Base-by-base conservation (phyloP, 2,329 filamentous ascomycete genomes). In the Dothideomycetes sp. region DNA sequence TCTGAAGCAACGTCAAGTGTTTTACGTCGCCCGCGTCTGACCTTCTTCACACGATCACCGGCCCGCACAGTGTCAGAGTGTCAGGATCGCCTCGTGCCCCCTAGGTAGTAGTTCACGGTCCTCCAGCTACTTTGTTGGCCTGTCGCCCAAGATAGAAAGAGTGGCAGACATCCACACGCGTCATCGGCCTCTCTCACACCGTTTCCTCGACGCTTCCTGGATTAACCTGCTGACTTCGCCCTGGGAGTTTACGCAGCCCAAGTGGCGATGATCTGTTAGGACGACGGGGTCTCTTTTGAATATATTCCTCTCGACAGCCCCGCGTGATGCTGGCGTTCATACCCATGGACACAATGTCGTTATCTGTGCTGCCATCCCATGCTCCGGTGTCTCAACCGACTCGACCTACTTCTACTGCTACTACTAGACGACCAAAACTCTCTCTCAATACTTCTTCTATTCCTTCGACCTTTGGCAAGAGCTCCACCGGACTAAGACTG, bases 361-460 rank as follows among this genome's bases (percentile, higher is more conserved):
- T 69, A 48, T 60, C 65, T 55, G 63, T 69, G 23, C 47, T 59
- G 28, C 50, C 56, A 15, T 35, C 39, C 17, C 31, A 33, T 23
- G 12, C 40, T 20, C 40, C 40, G 12, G 15, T 36, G 30, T 31
- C 40, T 25, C 20, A 31, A 10, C 32, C 40, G 4, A 19, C 27
- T 5, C 41, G 33, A 19, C 40, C 36, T 9, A 41, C 38, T 28
- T 44, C 45, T 41, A 45, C 53, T 43, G 46, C 56, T 41, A 47
- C 51, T 11, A 45, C 53, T n/a, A 61, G 60, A 49, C 63, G 73
- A 45, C 76, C 76, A 1, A 78, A 76, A 57, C 65, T 80, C 36
- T 74, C 73, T 27, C 64, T 80, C 38, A 73, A 80, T 60, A 80
- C 76, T 2, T 42, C 49, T 18, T 63, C 65, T 25, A 62, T 67